Evolutionary conservation across 495 filamentous ascomycete species (phyloP).

Genomic region (Xylaria palmicola): DNA sequence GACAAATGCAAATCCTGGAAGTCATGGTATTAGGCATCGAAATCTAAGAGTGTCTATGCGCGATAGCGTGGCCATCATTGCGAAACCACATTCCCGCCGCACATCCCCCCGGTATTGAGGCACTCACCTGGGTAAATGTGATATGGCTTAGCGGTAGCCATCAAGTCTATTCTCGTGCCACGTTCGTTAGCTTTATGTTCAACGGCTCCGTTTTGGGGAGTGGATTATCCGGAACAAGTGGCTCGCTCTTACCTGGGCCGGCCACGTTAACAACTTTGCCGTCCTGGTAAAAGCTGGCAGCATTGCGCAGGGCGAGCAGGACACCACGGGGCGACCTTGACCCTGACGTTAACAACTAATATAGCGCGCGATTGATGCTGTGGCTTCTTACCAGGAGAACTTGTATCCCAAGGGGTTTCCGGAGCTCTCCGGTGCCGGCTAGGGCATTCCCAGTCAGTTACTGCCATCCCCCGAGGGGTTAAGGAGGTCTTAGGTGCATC

Average conservation of each 20-base stretch:
- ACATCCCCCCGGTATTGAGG: too few relatives aligned
- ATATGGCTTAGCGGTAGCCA: conserved; percentile 64
- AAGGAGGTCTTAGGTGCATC: too few relatives aligned
- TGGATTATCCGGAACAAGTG: conserved; percentile 25
- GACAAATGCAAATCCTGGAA: conserved; percentile 81
- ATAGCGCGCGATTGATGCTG: too few relatives aligned
- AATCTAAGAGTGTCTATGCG: too few relatives aligned
- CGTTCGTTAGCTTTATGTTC: too few relatives aligned
- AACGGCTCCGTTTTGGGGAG: not conserved
- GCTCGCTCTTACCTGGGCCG: conserved; percentile 73
- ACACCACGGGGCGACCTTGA: conserved; percentile 38
- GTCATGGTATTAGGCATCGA: too few relatives aligned
- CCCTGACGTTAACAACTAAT: too few relatives aligned
- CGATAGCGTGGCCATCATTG: too few relatives aligned
- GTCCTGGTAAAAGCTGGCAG: conserved; percentile 79
- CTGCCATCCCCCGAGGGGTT: too few relatives aligned
- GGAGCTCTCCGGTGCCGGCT: conserved; percentile 64
- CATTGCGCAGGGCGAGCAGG: conserved; percentile 71
- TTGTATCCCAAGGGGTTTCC: conserved; percentile 96
- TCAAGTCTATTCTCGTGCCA: not conserved
- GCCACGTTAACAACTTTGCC: conserved; percentile 66
- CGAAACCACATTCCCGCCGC: too few relatives aligned
- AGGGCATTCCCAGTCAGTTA: not conserved
- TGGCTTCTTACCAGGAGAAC: conserved; percentile 92
- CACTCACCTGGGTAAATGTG: conserved; percentile 88